Percentiles rank a stretch among this genome's conserved stretches.
phyloP scores from a whole-genome alignment of 176 grass and related monocot genomes.

The Oryza australiensis region DNA sequence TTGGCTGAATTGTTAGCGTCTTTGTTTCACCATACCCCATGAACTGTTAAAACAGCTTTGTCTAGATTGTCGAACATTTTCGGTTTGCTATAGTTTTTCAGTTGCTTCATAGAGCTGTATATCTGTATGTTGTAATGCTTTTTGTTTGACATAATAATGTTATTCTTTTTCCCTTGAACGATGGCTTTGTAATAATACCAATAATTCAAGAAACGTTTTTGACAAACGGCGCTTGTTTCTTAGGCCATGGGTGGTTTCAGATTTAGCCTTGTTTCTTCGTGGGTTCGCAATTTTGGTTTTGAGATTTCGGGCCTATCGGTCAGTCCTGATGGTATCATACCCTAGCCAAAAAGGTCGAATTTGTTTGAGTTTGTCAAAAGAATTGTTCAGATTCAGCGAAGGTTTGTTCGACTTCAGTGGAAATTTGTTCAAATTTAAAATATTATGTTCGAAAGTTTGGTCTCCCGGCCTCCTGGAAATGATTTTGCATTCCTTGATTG shows the following conservation, averaged over 20 bases:
- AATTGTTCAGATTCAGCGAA: no score
- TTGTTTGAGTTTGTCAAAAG: no score
- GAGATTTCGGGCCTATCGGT: no score
- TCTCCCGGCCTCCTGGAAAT: no score
- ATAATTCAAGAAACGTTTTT: background rate
- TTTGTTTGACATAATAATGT: slow-evolving; percentile 26
- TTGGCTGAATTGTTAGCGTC: slow-evolving; percentile 6
- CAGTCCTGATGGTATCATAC: no score
- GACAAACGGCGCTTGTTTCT: background rate
- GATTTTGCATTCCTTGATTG: no score
- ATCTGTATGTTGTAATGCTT: slow-evolving; percentile 28
- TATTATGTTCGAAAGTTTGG: no score
- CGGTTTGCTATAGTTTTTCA: slow-evolving; percentile 5
- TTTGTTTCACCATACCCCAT: slow-evolving; percentile 17
- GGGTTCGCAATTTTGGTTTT: background rate
- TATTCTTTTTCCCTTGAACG: slow-evolving; percentile 7
- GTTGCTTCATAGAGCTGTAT: slow-evolving; percentile 2
- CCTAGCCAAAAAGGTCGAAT: no score
- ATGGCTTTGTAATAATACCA: slow-evolving; percentile 25
- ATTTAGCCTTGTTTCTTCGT: background rate
- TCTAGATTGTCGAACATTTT: background rate
- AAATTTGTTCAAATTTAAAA: no score
- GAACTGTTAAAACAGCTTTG: background rate
- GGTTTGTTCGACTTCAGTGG: background rate
- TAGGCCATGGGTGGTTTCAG: background rate